Percentiles rank a stretch among this genome's conserved stretches.
Conservation (phyloP, 164 flowering plant species). For the Annona squamosa region DNA sequence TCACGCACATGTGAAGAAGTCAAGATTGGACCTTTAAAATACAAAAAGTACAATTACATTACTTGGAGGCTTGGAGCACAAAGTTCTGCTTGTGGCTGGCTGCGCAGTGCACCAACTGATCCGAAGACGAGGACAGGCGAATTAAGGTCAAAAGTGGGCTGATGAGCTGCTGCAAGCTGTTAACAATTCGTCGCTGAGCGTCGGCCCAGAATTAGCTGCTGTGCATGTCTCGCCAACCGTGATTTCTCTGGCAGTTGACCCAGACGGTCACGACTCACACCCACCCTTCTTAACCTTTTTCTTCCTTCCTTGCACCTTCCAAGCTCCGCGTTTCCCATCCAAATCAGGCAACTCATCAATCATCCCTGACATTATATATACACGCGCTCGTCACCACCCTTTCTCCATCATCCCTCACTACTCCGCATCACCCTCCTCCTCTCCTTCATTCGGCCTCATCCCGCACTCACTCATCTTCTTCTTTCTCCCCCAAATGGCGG, state of each 20-base stretch:
- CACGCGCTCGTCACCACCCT: not conserved
- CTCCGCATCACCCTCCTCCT: not conserved
- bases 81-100: no score
- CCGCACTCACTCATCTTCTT: not conserved
- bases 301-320: not conserved
- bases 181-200: not conserved
- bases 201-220: not conserved
- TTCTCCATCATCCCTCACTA: not conserved
- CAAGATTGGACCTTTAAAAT: no score
- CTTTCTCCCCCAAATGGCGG: constrained; percentile 1
- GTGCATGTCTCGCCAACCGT: not conserved
- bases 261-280: not conserved
- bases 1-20: no score
- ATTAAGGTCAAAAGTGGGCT: no score
- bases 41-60: no score
- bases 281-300: not conserved
- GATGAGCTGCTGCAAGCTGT: not conserved
- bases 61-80: no score
- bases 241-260: not conserved
- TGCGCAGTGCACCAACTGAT: no score
- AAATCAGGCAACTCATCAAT: not conserved
- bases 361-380: not conserved
- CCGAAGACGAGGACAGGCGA: no score
- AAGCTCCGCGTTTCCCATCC: not conserved
- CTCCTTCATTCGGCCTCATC: no score